These are phyloP conservation scores for Myrica gale DNA, from an alignment of 306 rosid species.

Conservation along the genomic window DNA sequence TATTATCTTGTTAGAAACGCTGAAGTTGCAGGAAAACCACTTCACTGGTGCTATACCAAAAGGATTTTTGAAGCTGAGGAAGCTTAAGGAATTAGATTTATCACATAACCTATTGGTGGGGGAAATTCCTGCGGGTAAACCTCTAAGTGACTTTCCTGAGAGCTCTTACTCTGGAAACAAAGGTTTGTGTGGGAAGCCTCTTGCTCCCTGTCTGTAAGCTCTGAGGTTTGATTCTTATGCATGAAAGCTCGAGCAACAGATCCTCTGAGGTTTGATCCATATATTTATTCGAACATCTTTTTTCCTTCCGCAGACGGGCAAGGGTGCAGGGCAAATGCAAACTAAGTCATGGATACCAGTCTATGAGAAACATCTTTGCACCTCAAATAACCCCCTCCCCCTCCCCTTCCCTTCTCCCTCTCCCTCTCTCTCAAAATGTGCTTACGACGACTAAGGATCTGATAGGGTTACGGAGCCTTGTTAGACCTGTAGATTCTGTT, in stretches of 20 bases:
- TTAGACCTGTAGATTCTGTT: not conserved
- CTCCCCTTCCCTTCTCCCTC: too few relatives aligned
- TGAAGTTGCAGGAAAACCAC: slow-evolving; percentile 61
- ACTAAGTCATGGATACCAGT: not conserved
- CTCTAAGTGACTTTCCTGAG: slow-evolving; percentile 52
- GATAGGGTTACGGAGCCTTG: not conserved
- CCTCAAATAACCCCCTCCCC: not conserved
- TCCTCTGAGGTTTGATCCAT: slow-evolving; percentile 22
- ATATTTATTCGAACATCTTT: not conserved
- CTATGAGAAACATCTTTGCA: not conserved
- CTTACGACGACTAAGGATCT: not conserved
- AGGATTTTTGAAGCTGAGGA: slow-evolving; percentile 48
- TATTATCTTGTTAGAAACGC: slow-evolving; percentile 43
- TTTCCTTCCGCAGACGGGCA: not conserved
- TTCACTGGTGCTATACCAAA: slow-evolving; percentile 56
- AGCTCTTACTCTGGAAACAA: slow-evolving; percentile 60
- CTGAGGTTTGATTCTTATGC: slow-evolving; percentile 19
- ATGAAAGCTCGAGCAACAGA: slow-evolving; percentile 1
- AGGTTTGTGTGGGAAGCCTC: slow-evolving; percentile 75
- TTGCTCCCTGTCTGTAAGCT: slow-evolving; percentile 58
- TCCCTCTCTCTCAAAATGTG: too few relatives aligned
- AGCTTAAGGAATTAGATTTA: slow-evolving; percentile 50
- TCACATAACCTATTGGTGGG: slow-evolving; percentile 68
- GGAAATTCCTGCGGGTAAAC: slow-evolving; percentile 62
- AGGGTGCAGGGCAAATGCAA: not conserved